phyloP scores from a whole-genome alignment of 2,329 filamentous ascomycete genomes.

The Paraphoma chrysanthemicola region DNA sequence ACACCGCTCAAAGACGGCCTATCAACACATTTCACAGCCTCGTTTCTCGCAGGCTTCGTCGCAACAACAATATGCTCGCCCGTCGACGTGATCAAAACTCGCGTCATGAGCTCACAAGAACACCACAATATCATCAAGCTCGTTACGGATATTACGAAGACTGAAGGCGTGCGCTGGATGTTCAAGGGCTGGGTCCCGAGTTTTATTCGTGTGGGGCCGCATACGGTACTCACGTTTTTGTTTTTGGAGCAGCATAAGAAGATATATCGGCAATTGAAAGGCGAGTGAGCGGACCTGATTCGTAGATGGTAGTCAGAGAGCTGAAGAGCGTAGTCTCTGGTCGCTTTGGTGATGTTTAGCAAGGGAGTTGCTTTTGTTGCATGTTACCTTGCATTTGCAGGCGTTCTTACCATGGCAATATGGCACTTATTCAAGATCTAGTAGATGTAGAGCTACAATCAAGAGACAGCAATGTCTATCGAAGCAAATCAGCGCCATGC shows the following conservation, averaged over 20 bases:
- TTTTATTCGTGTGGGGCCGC: conserved; percentile 71
- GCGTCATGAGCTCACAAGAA: conserved; percentile 76
- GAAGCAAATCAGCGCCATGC: too few relatives aligned
- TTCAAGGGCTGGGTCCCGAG: conserved; percentile 91
- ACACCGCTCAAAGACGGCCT: conserved; percentile 72
- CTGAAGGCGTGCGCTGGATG: conserved; percentile 81
- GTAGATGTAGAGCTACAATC: too few relatives aligned
- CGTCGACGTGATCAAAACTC: conserved; percentile 88
- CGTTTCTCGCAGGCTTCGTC: conserved; percentile 79
- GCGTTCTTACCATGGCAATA: too few relatives aligned
- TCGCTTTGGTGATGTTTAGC: too few relatives aligned
- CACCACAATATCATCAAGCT: conserved; percentile 64
- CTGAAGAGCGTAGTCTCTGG: too few relatives aligned
- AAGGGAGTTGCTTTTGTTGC: too few relatives aligned
- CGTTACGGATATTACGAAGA: conserved; percentile 70
- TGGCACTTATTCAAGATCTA: too few relatives aligned
- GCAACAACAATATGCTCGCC: conserved; percentile 86
- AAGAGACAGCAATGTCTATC: too few relatives aligned
- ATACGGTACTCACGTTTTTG: conserved; percentile 86
- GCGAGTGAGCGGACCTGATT: too few relatives aligned
- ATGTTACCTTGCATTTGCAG: too few relatives aligned
- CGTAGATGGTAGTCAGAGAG: too few relatives aligned
- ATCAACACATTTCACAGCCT: conserved; percentile 80
- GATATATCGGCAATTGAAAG: conserved; percentile 62
- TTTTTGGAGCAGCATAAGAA: conserved; percentile 89